Evolutionary conservation across 2,329 filamentous ascomycete genomes (phyloP).

Genomic region (Tolypocladium cylindrosporum): DNA sequence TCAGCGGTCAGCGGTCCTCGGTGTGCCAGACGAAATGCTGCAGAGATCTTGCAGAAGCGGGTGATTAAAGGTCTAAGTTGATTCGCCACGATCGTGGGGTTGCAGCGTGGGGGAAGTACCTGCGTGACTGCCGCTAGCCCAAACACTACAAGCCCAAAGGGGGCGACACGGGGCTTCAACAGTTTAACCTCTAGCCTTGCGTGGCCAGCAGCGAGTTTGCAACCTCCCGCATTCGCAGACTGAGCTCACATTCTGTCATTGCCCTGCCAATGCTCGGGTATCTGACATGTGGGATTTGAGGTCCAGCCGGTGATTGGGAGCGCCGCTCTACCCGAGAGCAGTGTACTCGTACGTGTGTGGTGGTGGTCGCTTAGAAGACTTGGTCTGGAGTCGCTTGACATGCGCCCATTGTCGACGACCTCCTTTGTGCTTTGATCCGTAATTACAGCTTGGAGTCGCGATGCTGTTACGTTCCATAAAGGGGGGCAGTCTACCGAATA

Average conservation of each 20-base stretch:
- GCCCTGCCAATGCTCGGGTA: not conserved
- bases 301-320: not conserved
- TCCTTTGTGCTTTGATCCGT: not conserved
- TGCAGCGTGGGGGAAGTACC: not conserved
- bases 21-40: not conserved
- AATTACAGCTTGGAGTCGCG: not conserved
- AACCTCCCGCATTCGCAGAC: too few relatives aligned
- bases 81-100: not conserved
- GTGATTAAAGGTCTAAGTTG: slow-evolving; percentile 2
- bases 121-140: not conserved
- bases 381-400: not conserved
- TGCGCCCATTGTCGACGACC: too few relatives aligned
- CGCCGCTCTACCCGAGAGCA: not conserved
- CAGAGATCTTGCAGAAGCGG: not conserved
- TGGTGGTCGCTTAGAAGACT: not conserved
- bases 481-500: not conserved
- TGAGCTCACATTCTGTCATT: not conserved
- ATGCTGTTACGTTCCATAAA: not conserved
- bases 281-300: not conserved
- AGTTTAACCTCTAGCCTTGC: too few relatives aligned
- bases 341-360: not conserved
- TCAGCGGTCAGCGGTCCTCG: not conserved
- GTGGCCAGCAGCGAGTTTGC: too few relatives aligned
- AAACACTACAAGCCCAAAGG: not conserved
- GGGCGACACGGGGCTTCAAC: not conserved